Percentiles rank a stretch among this genome's conserved stretches.
Evolutionary conservation across 192 early-diverging fungal species (phyloP).

Genomic region (Coemansia sp.): DNA sequence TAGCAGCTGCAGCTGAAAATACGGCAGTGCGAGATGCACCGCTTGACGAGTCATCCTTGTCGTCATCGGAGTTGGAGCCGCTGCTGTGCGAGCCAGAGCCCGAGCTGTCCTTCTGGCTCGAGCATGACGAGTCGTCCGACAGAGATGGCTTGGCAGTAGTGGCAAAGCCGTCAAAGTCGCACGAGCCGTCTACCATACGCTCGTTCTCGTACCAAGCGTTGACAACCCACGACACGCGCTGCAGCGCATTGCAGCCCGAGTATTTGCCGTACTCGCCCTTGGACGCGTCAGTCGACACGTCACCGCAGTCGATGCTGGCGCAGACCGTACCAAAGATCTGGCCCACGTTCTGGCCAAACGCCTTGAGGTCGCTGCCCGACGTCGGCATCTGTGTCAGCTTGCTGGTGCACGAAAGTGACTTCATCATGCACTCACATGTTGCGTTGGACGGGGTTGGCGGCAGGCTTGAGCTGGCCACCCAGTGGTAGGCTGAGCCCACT

Average conservation of each 20-base stretch:
- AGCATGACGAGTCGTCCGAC: slow-evolving; percentile 40
- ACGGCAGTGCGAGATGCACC: background rate
- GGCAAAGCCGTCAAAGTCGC: slow-evolving; percentile 56
- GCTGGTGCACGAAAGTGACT: slow-evolving; percentile 56
- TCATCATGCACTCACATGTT: slow-evolving; percentile 67
- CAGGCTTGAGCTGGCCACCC: slow-evolving; percentile 59
- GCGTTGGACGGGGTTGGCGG: slow-evolving; percentile 65
- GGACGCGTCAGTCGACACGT: slow-evolving; percentile 30
- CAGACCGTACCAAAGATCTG: slow-evolving; percentile 46
- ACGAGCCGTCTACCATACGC: slow-evolving; percentile 39
- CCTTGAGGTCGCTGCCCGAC: slow-evolving; percentile 12
- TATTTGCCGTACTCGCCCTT: slow-evolving; percentile 52
- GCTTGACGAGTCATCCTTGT: slow-evolving; percentile 2
- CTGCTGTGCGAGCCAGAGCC: background rate
- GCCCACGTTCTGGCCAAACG: slow-evolving; percentile 35
- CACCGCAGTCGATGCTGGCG: slow-evolving; percentile 34
- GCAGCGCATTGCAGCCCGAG: slow-evolving; percentile 43
- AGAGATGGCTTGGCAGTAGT: slow-evolving; percentile 18
- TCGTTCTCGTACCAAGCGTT: slow-evolving; percentile 50
- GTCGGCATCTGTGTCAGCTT: slow-evolving; percentile 30
- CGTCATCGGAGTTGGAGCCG: background rate
- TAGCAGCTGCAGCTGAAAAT: slow-evolving; percentile 1
- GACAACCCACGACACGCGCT: slow-evolving; percentile 54
- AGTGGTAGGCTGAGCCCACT: slow-evolving; percentile 49
- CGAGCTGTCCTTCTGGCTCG: slow-evolving; percentile 28